These are phyloP conservation scores for Aspergillus intermedius DNA, from an alignment of 2,329 filamentous ascomycete genomes.

Conservation along the genomic window DNA sequence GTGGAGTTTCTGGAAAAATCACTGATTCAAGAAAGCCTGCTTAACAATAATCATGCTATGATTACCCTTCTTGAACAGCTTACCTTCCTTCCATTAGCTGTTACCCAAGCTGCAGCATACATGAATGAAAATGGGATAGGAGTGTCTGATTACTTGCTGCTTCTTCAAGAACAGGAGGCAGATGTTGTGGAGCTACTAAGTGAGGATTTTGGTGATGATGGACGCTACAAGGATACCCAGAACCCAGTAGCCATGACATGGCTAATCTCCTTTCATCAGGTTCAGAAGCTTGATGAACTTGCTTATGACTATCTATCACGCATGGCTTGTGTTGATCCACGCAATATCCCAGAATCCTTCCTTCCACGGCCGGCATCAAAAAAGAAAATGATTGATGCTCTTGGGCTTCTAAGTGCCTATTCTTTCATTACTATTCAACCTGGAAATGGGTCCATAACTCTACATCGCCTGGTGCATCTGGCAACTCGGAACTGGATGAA, in stretches of 20 bases:
- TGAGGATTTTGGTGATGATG: neutral
- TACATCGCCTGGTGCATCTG: constrained; percentile 10
- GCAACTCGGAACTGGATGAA: constrained; percentile 6
- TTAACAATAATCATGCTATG: neutral
- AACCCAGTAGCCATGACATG: neutral
- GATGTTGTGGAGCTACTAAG: neutral
- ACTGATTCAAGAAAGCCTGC: constrained; percentile 1
- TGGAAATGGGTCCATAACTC: neutral
- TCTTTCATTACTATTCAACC: neutral
- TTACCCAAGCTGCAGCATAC: neutral
- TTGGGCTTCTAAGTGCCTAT: neutral
- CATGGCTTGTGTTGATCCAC: neutral
- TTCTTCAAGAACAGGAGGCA: neutral
- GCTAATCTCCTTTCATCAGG: neutral
- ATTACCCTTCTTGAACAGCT: neutral
- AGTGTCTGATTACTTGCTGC: neutral
- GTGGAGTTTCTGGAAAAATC: constrained; percentile 2
- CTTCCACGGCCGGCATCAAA: neutral
- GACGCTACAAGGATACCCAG: neutral
- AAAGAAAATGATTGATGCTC: neutral
- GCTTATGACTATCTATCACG: neutral
- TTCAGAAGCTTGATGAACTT: neutral
- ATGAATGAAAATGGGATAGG: neutral
- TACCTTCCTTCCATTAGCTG: neutral
- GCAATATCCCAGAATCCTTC: neutral